These are phyloP conservation scores for Yamadazyma conglobata DNA, from an alignment of 1,139 yeast genomes.

Conservation along the genomic window DNA sequence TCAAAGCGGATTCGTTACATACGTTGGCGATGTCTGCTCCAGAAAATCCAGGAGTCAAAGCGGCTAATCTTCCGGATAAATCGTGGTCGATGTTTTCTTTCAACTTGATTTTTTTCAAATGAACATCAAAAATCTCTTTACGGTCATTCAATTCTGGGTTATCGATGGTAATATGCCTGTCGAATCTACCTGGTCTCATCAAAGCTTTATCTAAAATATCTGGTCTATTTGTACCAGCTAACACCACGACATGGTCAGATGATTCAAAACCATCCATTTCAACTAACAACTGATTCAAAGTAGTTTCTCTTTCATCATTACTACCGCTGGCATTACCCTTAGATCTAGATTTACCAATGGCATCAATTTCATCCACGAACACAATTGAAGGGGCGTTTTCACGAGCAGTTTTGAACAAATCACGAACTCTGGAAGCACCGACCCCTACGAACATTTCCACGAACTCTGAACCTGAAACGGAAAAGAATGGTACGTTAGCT, in stretches of 20 bases:
- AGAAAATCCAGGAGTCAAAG: conserved; percentile 94
- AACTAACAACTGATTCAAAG: conserved; percentile 88
- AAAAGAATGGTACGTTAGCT: conserved; percentile 92
- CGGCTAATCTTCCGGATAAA: conserved; percentile 84
- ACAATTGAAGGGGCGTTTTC: conserved; percentile 91
- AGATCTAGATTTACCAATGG: conserved; percentile 92
- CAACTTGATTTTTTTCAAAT: conserved; percentile 64
- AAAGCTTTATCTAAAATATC: conserved; percentile 91
- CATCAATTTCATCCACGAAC: conserved; percentile 96
- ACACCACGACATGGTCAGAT: conserved; percentile 88
- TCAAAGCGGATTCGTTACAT: conserved; percentile 94
- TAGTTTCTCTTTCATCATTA: conserved; percentile 95
- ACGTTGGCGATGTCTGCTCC: conserved; percentile 99
- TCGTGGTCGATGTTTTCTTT: conserved; percentile 36
- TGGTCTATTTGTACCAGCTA: conserved; percentile 96
- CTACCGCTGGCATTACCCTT: conserved; percentile 82
- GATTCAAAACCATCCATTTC: conserved; percentile 97
- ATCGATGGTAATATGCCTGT: conserved; percentile 87
- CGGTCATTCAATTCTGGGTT: conserved; percentile 92
- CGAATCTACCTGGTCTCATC: conserved; percentile 96
- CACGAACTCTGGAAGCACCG: conserved; percentile 97
- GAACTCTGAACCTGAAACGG: conserved; percentile 97
- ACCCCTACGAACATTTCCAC: conserved; percentile 99
- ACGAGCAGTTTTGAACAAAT: conserved; percentile 86
- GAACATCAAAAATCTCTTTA: conserved; percentile 86